Conservation (phyloP, 2,329 filamentous ascomycete genomes). For the Penicillium hesseltinei region DNA sequence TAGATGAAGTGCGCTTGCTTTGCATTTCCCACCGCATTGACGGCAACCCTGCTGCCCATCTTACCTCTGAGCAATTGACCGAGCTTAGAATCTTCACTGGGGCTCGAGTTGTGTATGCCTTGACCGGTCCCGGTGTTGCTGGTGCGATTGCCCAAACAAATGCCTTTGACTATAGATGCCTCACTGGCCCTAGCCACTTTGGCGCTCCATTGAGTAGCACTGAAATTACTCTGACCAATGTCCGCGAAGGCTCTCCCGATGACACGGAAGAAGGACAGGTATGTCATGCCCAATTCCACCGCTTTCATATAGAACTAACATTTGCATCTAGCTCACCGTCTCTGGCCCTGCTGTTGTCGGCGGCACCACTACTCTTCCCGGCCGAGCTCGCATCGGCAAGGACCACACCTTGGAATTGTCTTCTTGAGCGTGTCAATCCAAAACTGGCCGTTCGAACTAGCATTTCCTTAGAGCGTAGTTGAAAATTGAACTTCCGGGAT, state of each 20-base stretch:
- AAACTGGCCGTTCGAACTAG: neutral
- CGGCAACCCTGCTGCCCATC: slow-evolving; percentile 56
- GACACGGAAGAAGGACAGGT: slow-evolving; percentile 61
- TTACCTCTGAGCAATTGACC: slow-evolving; percentile 69
- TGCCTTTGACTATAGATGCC: slow-evolving; percentile 76
- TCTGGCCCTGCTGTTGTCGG: slow-evolving; percentile 72
- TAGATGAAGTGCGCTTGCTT: slow-evolving; percentile 74
- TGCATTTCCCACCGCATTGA: slow-evolving; percentile 74
- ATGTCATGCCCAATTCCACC: slow-evolving; percentile 29
- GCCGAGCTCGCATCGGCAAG: slow-evolving; percentile 63
- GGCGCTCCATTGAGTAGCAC: slow-evolving; percentile 76
- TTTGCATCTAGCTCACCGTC: slow-evolving; percentile 59
- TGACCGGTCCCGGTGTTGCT: slow-evolving; percentile 79
- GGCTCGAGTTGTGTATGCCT: slow-evolving; percentile 78
- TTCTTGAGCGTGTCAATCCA: slow-evolving; percentile 2
- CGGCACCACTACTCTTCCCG: slow-evolving; percentile 61
- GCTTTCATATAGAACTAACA: neutral
- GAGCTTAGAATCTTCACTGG: slow-evolving; percentile 80
- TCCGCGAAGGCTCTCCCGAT: slow-evolving; percentile 33
- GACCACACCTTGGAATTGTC: slow-evolving; percentile 69
- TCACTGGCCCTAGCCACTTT: slow-evolving; percentile 62
- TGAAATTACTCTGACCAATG: slow-evolving; percentile 65
- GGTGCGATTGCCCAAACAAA: slow-evolving; percentile 86
- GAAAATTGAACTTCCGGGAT: neutral
- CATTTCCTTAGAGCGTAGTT: neutral